Conservation (phyloP, 2,329 filamentous ascomycete genomes). For the Epichloe amarillans region DNA sequence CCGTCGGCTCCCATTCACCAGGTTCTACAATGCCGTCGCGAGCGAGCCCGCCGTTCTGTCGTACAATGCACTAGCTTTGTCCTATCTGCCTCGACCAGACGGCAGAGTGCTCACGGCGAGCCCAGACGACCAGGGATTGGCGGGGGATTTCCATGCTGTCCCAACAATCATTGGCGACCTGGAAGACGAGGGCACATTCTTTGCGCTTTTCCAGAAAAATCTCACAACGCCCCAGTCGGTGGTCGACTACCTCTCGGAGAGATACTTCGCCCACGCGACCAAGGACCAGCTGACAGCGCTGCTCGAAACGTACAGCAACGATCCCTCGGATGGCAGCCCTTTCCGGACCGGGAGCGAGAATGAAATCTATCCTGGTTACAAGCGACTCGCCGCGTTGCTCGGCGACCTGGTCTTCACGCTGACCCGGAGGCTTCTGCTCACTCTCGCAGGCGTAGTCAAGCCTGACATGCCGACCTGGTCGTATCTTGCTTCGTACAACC, state of each 20-base stretch:
- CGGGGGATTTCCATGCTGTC: constrained; percentile 43
- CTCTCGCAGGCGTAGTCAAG: constrained; percentile 28
- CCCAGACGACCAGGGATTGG: constrained; percentile 21
- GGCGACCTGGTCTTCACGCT: constrained; percentile 67
- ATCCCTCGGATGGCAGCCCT: constrained; percentile 48
- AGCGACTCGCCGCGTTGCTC: constrained; percentile 60
- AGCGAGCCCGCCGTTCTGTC: background rate
- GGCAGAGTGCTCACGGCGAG: background rate
- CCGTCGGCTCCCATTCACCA: constrained; percentile 35
- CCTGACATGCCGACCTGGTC: constrained; percentile 55
- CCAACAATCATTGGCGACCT: constrained; percentile 3
- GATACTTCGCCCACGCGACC: constrained; percentile 47
- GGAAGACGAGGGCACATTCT: constrained; percentile 1
- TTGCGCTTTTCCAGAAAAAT: background rate
- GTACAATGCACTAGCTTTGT: background rate
- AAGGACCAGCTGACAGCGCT: constrained; percentile 37
- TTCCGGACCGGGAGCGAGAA: constrained; percentile 58
- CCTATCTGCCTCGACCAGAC: constrained; percentile 17
- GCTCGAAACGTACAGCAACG: constrained; percentile 46
- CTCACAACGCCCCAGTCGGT: constrained; percentile 21
- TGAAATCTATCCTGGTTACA: constrained; percentile 63
- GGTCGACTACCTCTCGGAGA: constrained; percentile 43
- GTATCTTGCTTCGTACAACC: constrained; percentile 60
- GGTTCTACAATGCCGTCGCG: constrained; percentile 24
- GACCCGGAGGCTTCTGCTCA: constrained; percentile 51